phyloP scores from a whole-genome alignment of 345 rosid species.

The Pistacia atlantica region DNA sequence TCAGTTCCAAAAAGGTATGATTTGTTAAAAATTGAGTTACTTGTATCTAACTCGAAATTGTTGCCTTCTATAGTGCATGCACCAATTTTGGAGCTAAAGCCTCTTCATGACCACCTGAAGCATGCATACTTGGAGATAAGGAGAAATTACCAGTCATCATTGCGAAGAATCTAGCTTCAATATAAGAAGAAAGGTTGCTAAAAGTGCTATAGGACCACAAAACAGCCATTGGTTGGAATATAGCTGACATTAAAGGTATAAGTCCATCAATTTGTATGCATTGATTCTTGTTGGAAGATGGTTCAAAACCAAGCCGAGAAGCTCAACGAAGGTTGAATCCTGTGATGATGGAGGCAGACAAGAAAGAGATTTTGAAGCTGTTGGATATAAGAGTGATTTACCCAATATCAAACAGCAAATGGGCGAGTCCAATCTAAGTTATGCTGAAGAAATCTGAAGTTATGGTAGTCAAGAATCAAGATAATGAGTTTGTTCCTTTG shows the following conservation, averaged over 20 bases:
- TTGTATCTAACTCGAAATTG: too few relatives aligned
- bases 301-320: not conserved
- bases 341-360: not conserved
- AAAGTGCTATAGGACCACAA: not conserved
- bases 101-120: not conserved
- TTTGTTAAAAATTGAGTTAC: too few relatives aligned
- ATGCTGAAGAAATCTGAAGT: not conserved
- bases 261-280: not conserved
- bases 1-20: too few relatives aligned
- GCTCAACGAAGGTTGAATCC: not conserved
- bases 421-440: not conserved
- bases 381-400: not conserved
- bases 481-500: not conserved
- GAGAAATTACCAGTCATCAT: not conserved
- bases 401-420: too few relatives aligned
- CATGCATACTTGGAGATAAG: not conserved
- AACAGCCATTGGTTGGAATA: not conserved
- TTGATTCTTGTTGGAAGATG: not conserved
- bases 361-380: not conserved
- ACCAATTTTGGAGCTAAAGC: not conserved
- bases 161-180: not conserved
- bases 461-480: not conserved
- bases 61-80: not conserved
- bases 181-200: not conserved
- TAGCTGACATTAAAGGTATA: not conserved